phyloP scores from a whole-genome alignment of 2,329 filamentous ascomycete genomes.

The Beauveria varroae region DNA sequence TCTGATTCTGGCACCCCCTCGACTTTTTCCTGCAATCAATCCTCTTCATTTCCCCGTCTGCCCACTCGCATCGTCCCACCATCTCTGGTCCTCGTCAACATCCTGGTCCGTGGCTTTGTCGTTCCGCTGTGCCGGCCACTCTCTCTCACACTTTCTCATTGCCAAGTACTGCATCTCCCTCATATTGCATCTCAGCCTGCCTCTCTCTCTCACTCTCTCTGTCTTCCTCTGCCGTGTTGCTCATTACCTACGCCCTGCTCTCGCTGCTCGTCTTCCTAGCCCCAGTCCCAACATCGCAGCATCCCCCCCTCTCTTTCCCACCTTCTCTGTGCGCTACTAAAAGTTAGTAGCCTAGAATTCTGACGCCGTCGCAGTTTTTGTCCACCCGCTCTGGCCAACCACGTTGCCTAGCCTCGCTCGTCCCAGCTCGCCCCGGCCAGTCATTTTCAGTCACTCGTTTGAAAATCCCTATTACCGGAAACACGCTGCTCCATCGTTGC shows the following conservation, averaged over 20 bases:
- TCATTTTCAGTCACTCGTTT: constrained; percentile 10
- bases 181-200: neutral
- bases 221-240: neutral
- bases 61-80: constrained; percentile 12
- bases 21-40: neutral
- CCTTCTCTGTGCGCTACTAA: constrained; percentile 7
- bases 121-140: neutral
- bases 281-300: neutral
- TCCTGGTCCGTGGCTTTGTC: constrained; percentile 6
- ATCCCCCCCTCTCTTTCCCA: constrained; percentile 2
- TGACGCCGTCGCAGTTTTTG: constrained; percentile 11
- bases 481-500: constrained; percentile 4
- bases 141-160: neutral
- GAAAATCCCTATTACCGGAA: constrained; percentile 8
- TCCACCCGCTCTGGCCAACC: constrained; percentile 9
- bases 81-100: constrained; percentile 5
- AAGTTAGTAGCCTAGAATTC: constrained; percentile 9
- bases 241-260: no score
- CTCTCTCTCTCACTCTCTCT: neutral
- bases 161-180: neutral
- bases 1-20: neutral
- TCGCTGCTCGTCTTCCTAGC: neutral
- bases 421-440: constrained; percentile 8
- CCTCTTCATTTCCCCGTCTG: constrained; percentile 10
- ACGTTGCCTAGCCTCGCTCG: constrained; percentile 8